phyloP scores from a whole-genome alignment of 768 basidiomycete genomes.

The Coprinopsis strossmayeri region DNA sequence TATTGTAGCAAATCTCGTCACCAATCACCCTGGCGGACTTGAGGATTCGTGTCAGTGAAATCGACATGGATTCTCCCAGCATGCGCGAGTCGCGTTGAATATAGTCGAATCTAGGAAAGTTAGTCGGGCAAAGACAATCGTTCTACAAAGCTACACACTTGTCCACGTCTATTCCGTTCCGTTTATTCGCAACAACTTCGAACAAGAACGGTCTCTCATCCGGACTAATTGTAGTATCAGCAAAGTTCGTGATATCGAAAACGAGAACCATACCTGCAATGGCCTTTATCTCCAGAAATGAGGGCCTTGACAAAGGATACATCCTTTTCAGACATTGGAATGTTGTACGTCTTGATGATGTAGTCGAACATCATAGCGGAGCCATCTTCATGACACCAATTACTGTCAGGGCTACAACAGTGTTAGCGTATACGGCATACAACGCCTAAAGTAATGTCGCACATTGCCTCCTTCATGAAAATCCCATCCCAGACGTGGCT shows the following conservation, averaged over 20 bases:
- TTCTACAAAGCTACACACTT: conserved; percentile 39
- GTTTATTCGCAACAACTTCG: conserved; percentile 77
- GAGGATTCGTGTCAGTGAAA: conserved; percentile 54
- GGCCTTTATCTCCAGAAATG: conserved; percentile 65
- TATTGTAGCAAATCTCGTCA: conserved; percentile 71
- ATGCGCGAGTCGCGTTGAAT: conserved; percentile 70
- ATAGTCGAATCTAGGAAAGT: conserved; percentile 62
- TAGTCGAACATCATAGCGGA: conserved; percentile 81
- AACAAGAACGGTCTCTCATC: conserved; percentile 70
- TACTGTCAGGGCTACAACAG: too few species aligned
- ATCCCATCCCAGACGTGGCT: conserved; percentile 76
- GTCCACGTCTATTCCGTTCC: conserved; percentile 83
- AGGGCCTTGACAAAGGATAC: conserved; percentile 67
- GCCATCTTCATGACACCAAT: conserved; percentile 74
- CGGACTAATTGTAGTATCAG: conserved; percentile 17
- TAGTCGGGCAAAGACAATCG: not conserved
- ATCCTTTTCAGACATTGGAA: conserved; percentile 46
- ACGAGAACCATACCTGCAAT: conserved; percentile 17
- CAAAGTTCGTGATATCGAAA: not conserved
- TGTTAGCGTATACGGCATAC: too few species aligned
- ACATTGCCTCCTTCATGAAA: conserved; percentile 68
- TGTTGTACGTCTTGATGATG: conserved; percentile 47
- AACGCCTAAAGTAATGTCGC: conserved; percentile 19
- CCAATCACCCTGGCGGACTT: conserved; percentile 70
- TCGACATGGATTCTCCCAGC: conserved; percentile 56